phyloP scores from a whole-genome alignment of 2,329 filamentous ascomycete species.

The Grosmannia huntii region DNA sequence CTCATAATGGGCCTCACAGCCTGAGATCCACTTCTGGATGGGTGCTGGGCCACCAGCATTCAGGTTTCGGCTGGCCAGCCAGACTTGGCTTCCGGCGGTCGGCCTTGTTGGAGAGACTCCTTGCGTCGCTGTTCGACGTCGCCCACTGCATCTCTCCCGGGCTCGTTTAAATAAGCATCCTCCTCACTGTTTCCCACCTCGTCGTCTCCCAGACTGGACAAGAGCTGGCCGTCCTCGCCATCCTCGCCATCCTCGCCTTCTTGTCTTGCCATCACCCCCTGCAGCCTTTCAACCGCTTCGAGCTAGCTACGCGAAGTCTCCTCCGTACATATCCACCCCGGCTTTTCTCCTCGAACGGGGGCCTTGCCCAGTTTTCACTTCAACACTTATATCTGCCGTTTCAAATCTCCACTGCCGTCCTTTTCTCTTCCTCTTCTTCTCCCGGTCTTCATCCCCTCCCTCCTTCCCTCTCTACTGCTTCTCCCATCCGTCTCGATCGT shows the following conservation, averaged over 20 bases:
- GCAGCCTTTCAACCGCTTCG: not conserved
- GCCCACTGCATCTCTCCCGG: not conserved
- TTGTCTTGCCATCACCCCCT: not conserved
- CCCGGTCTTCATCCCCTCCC: not conserved
- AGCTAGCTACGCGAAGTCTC: not conserved
- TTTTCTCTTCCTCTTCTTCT: not conserved
- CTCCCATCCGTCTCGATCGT: not conserved
- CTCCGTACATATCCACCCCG: not conserved
- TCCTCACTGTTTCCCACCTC: not conserved
- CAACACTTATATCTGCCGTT: not conserved
- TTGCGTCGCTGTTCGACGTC: not conserved
- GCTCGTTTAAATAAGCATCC: not conserved
- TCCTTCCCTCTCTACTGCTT: not conserved
- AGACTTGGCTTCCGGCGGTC: slow-evolving; percentile 3
- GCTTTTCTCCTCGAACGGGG: not conserved
- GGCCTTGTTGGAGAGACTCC: not conserved
- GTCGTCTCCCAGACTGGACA: not conserved
- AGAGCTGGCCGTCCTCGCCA: not conserved
- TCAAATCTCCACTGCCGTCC: too few species aligned
- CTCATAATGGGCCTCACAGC: not conserved
- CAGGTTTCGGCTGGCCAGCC: not conserved
- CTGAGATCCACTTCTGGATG: not conserved
- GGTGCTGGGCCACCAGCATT: not conserved
- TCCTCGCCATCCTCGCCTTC: not conserved
- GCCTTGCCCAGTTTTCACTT: not conserved